Base-by-base conservation (phyloP, 2,329 filamentous ascomycete species). In the Stachybotrys echinatus region DNA sequence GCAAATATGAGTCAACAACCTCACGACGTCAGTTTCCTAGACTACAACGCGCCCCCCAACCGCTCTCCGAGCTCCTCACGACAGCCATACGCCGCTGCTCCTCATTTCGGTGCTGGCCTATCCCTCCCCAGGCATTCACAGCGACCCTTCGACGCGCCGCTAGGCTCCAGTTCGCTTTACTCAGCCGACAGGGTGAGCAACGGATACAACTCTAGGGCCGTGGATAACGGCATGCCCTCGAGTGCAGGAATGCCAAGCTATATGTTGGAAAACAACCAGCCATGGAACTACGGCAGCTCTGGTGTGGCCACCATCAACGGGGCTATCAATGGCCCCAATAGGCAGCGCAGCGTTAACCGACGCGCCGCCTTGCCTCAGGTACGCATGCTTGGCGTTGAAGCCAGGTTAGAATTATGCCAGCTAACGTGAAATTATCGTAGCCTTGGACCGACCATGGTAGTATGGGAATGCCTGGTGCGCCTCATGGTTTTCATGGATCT, bases 101-200 rank as follows among this genome's bases (percentile, higher is more conserved):
- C 61, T 74, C 67, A 79, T 74, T 85, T 75, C 75, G 78, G 51
- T 73, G 65, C 64, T 14, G 70, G 70, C 23, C 57, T 74, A 42
- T 72, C 71, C 7, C 63, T 74, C 12, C 72, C 72, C 12, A 64
- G 72, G 23, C 72, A 74, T 65, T 75, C 83, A 42, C 92, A 90
- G 59, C 82, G 89, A 59, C 87, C 88, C 58, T 89, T 92, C 65
- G 90, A 95, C 63, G 81, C 79, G 53, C 82, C 84, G 50, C 79
- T 89, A 63, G 70, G 68, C 40, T 72, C 73, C 1, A 79, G 83
- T 46, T 82, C 81, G 51, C 75, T 92, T 48, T 95, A 92, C 68
- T 75, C 77, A 17, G 76, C 80, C 47, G 89, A 94, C 70, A 70
- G 87, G 75, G 69, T 84, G 75, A 66, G 75, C 75, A 58, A 80